Conservation (phyloP, 192 early-diverging fungal species). For the Backusella westeae region DNA sequence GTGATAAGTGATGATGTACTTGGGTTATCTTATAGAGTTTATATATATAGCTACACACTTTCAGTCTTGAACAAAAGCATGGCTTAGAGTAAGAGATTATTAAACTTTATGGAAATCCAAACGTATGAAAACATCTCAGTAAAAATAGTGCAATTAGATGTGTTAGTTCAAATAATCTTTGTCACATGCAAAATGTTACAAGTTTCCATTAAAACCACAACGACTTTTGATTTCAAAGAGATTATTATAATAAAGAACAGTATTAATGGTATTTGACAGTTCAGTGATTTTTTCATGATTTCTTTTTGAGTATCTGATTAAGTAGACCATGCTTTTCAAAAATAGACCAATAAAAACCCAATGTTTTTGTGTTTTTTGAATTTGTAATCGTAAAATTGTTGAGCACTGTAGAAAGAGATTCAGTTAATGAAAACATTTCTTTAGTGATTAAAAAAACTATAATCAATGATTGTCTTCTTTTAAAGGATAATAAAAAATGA, state of each 20-base stretch:
- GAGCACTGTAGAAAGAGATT: neutral
- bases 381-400: neutral
- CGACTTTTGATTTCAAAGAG: neutral
- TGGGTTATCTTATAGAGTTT: neutral
- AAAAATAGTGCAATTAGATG: neutral
- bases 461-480: neutral
- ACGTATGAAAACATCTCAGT: neutral
- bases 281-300: neutral
- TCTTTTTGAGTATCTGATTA: neutral
- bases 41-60: neutral
- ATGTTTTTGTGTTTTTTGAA: neutral
- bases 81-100: neutral
- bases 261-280: neutral
- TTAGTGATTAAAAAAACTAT: neutral
- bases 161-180: neutral
- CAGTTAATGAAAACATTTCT: neutral
- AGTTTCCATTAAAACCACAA: neutral
- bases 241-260: neutral
- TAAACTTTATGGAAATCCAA: neutral
- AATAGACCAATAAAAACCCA: neutral
- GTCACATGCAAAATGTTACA: neutral
- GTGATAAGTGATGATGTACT: neutral
- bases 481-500: neutral
- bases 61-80: neutral
- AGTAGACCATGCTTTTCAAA: neutral